Evolutionary conservation across 1,284 basidiomycete genomes (phyloP), one percentile per base, ranked within the genome.

Genomic region (Heterobasidion irregulare): DNA sequence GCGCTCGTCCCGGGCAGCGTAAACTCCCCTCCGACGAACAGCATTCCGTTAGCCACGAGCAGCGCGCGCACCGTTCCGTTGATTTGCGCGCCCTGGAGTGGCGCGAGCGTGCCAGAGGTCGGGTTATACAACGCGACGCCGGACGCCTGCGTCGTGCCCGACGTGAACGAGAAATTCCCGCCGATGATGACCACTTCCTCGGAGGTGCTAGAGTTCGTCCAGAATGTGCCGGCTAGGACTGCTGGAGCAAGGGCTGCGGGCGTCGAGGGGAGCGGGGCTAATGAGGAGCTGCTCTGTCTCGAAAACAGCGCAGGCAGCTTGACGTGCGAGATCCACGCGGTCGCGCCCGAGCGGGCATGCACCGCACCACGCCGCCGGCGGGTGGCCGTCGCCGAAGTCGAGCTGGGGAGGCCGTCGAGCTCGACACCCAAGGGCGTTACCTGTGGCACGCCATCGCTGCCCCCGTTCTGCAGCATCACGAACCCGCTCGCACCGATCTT

Each of bases 141-240:
- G 7, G 78, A 68, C 8, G 70, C 64, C 1, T 77, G 71, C 8
- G 75, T 74, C 15, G 73, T 65, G 10, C 71, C 66, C 34, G 63
- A 52, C 2, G 75, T 64, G 63, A 86, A 88, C 3, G 86, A 83
- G 67, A 97, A 98, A 70, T 96, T 94, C 50, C 95, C 95, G 43
- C 94, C 95, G 52, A 98, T 75, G 60, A 98, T 82, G 43, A 82
- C 84, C 48, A 92, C 71, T 58, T 89, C 78, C 47, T 75, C 73
- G 3, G 77, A 77, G 6, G 82, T 81, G 1, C 85, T 82, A 44
- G 76, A 76, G 65, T 97, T 97, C 15, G 83, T 87, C 91, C 92
- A 98, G 74, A 95, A 98, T 2, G 83, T 81, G 38, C 92, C 95
- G 0, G 92, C 80, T 46, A 97, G 76, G 55, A 98, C 83, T 35